phyloP scores from a whole-genome alignment of 1,284 basidiomycete genomes.

The Marasmius oreades region DNA sequence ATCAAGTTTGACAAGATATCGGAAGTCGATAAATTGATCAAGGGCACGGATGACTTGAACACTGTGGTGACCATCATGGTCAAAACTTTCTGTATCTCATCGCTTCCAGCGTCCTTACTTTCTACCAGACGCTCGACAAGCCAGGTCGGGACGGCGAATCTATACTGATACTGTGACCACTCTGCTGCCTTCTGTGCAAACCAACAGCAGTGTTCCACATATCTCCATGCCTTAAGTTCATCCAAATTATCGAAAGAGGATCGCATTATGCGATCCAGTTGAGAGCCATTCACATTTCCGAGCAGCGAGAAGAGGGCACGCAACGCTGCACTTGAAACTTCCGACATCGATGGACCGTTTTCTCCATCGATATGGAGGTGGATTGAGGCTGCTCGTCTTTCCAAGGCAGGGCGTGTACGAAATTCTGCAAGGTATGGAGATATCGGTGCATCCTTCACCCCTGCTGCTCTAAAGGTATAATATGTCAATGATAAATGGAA shows the following conservation, averaged over 20 bases:
- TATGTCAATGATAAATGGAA: slow-evolving; percentile 10
- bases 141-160: slow-evolving; percentile 84
- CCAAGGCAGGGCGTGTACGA: slow-evolving; percentile 67
- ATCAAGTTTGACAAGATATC: slow-evolving; percentile 83
- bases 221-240: slow-evolving; percentile 64
- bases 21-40: slow-evolving; percentile 89
- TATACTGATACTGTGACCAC: slow-evolving; percentile 91
- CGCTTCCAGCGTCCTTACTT: slow-evolving; percentile 56
- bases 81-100: slow-evolving; percentile 65
- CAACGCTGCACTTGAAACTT: slow-evolving; percentile 75
- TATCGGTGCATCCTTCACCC: slow-evolving; percentile 63
- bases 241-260: slow-evolving; percentile 69
- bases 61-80: slow-evolving; percentile 82
- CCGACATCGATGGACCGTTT: slow-evolving; percentile 72
- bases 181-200: slow-evolving; percentile 72
- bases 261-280: slow-evolving; percentile 72
- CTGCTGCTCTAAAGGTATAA: slow-evolving; percentile 41
- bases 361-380: slow-evolving; percentile 87
- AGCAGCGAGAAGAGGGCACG: slow-evolving; percentile 73
- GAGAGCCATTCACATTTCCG: slow-evolving; percentile 73
- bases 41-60: slow-evolving; percentile 77
- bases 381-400: slow-evolving; percentile 83
- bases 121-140: slow-evolving; percentile 81
- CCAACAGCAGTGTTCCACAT: slow-evolving; percentile 79
- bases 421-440: slow-evolving; percentile 82